A percentile compares a stretch with the other conserved stretches of the same genome.
Evolutionary conservation across 176 grass and related monocot species (phyloP).

Genomic region (Musa acuminata): DNA sequence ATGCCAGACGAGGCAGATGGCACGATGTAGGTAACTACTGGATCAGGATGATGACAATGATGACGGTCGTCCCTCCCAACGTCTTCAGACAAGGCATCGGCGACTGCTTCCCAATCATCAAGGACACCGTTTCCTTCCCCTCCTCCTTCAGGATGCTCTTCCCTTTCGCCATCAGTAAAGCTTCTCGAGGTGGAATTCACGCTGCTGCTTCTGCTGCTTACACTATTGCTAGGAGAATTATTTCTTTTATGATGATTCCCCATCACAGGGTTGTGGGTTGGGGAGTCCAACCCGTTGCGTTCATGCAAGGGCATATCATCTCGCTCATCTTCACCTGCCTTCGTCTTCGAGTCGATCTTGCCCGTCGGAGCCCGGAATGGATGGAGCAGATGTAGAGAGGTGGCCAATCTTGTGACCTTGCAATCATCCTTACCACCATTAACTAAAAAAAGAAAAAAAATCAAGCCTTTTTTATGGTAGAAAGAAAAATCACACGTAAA

Average conservation of each 20-base stretch:
- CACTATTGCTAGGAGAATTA: neutral
- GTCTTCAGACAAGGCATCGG: slow-evolving; percentile 4
- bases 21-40: neutral
- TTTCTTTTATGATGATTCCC: neutral
- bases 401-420: neutral
- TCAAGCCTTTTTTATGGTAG: neutral
- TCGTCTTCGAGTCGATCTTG: neutral
- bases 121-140: neutral
- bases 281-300: neutral
- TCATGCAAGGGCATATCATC: neutral
- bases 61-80: neutral
- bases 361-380: neutral
- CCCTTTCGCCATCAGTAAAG: neutral
- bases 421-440: neutral
- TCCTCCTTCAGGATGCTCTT: neutral
- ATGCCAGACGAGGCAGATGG: neutral
- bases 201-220: neutral
- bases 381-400: neutral
- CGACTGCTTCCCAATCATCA: slow-evolving; percentile 10
- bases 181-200: neutral
- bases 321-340: neutral
- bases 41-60: neutral
- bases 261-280: neutral
- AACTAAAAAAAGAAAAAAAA: neutral
- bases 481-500: neutral